Conservation (phyloP, 768 basidiomycete genomes). For the Tephrocybe sp. region DNA sequence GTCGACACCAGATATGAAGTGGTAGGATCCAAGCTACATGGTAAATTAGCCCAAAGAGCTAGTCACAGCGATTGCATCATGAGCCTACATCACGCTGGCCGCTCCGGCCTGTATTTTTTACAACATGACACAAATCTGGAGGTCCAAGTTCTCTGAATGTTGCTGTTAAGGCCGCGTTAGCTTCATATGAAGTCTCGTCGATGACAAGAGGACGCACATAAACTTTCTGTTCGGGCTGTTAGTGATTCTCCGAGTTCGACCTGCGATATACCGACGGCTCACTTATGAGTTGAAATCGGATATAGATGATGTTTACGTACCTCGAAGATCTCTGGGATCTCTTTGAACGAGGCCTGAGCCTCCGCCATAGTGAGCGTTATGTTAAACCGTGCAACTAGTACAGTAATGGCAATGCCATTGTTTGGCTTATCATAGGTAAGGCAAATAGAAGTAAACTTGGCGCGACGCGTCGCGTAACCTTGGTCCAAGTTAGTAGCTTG, state of each 20-base stretch:
- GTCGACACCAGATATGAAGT: conserved; percentile 98
- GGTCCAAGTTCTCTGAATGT: conserved; percentile 97
- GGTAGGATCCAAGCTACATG: conserved; percentile 86
- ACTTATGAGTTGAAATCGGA: conserved; percentile 6
- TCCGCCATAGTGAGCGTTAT: conserved; percentile 40
- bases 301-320: conserved; percentile 35
- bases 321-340: conserved; percentile 97
- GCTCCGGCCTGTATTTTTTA: conserved; percentile 83
- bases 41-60: not conserved
- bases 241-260: conserved; percentile 90
- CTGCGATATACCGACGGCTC: conserved; percentile 29
- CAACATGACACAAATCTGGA: conserved; percentile 93
- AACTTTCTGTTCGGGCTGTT: conserved; percentile 85
- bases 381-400: too few relatives aligned
- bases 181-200: conserved; percentile 4
- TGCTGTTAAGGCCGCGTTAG: conserved; percentile 46
- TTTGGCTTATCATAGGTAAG: conserved; percentile 1
- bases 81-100: conserved; percentile 83
- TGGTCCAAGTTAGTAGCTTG: too few relatives aligned
- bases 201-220: conserved; percentile 55
- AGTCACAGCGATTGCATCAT: not conserved
- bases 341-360: conserved; percentile 75
- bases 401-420: not conserved
- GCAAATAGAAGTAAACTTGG: not conserved
- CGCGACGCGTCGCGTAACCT: not conserved